Percentiles rank a stretch among this genome's conserved stretches.
Evolutionary conservation across 768 basidiomycete genomes (phyloP).

Genomic region (Termitomyces sp.): DNA sequence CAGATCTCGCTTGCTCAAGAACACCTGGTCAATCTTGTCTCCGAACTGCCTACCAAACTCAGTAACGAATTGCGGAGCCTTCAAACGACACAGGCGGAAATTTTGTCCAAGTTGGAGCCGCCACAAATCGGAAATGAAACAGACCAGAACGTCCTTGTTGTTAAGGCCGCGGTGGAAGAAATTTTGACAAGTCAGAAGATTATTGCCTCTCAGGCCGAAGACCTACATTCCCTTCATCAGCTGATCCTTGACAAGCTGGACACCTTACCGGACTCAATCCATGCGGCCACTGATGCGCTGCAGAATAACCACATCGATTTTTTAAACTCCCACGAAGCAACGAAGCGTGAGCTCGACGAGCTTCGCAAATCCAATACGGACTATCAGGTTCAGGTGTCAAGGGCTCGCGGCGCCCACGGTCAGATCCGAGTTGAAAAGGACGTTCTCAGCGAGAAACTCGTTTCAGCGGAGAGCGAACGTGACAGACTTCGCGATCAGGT

Average conservation of each 20-base stretch:
- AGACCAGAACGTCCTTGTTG: slow-evolving; percentile 31
- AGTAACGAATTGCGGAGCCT: slow-evolving; percentile 39
- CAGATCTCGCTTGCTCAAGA: slow-evolving; percentile 35
- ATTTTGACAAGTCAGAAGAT: slow-evolving; percentile 48
- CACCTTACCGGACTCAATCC: slow-evolving; percentile 55
- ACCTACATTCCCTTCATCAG: slow-evolving; percentile 46
- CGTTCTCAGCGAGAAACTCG: slow-evolving; percentile 56
- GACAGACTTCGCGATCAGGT: slow-evolving; percentile 53
- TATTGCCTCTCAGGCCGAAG: slow-evolving; percentile 41
- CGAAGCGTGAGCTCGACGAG: slow-evolving; percentile 65
- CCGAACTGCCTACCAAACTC: slow-evolving; percentile 44
- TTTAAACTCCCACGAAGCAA: slow-evolving; percentile 47
- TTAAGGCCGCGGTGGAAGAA: slow-evolving; percentile 46
- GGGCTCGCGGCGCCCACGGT: slow-evolving; percentile 73
- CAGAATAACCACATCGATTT: slow-evolving; percentile 63
- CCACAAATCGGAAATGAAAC: slow-evolving; percentile 19
- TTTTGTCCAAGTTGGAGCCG: slow-evolving; percentile 25
- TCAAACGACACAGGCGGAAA: slow-evolving; percentile 29
- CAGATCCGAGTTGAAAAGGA: slow-evolving; percentile 84
- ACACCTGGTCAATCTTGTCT: slow-evolving; percentile 35
- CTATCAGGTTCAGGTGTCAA: slow-evolving; percentile 65
- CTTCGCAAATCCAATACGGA: slow-evolving; percentile 64
- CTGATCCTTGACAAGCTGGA: slow-evolving; percentile 49
- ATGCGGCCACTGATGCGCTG: slow-evolving; percentile 46
- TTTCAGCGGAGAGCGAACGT: slow-evolving; percentile 56